Evolutionary conservation across 768 basidiomycete genomes (phyloP), one percentile per base, ranked within the genome.

Genomic region (Lactifluus hygrophoroides): DNA sequence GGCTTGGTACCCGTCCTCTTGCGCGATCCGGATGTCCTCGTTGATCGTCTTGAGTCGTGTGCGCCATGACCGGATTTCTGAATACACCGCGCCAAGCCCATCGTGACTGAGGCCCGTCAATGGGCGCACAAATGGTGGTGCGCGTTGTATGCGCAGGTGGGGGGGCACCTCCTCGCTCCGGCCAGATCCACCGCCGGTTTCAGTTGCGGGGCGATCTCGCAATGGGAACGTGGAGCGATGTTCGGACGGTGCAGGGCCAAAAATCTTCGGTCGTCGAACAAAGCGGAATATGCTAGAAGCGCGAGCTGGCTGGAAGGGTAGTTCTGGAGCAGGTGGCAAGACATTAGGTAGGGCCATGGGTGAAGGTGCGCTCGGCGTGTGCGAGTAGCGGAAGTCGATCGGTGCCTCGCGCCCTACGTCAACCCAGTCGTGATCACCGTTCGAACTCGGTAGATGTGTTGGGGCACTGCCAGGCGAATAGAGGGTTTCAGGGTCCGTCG

Each of bases 101-200:
- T 82, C 80, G 51, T 82, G 87, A 64, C 84, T 77, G 32, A 88
- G 68, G 7, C 85, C 86, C 10, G 87, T 85, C 38, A 82, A 71
- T n/a, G 88, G 88, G 5, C 86, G 79, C 14, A 89, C 85, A 65
- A 86, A 87, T 14, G 88, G 87, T 56, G 83, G 83, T 10, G 76
- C 73, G 14, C 80, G 78, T 66, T 88, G 86, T 17, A 88, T 68
- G 30, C 86, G 84, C 51, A 88, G 71, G 68, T 88, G 88, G 45
- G 85, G 75, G 0, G 66, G 80, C 32, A 82, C 78, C 47, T 79
- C 77, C 8, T 81, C 71, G n/a, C 72, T 67, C 23, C 70, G 70
- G 9, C 47, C 47, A 17, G 71, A 67, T n/a, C 73, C 71, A 7
- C 63, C 61, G 4, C 66, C 62, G 6, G 71, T 67, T 19, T 73